phyloP scores from a whole-genome alignment of 2,329 filamentous ascomycete species.

The Stagonosporopsis vannaccii region DNA sequence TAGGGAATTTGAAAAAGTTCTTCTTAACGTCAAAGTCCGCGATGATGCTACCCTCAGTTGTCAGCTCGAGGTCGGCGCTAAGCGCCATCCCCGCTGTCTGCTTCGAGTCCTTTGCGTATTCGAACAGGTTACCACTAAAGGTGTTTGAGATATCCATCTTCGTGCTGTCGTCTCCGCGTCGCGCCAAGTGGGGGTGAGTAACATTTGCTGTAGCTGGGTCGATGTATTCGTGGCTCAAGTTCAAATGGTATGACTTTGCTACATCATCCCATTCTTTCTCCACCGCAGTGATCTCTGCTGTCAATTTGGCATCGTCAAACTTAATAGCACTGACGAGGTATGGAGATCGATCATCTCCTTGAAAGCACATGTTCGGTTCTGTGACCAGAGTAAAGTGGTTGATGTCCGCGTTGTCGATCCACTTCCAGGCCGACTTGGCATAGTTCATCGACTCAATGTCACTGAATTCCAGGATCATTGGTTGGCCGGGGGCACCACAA shows the following conservation, averaged over 20 bases:
- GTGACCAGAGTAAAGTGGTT: conserved; percentile 35
- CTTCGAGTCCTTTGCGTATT: conserved; percentile 27
- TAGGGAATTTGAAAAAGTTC: conserved; percentile 17
- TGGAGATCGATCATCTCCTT: conserved; percentile 33
- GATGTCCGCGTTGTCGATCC: conserved; percentile 30
- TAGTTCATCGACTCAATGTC: conserved; percentile 22
- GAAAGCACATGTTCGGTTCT: conserved; percentile 32
- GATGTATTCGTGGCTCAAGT: conserved; percentile 26
- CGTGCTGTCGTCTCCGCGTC: conserved; percentile 17
- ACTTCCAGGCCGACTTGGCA: conserved; percentile 32
- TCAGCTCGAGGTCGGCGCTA: conserved; percentile 27
- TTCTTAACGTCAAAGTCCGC: conserved; percentile 29
- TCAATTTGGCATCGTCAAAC: conserved; percentile 27
- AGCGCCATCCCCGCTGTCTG: conserved; percentile 28
- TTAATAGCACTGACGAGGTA: conserved; percentile 30
- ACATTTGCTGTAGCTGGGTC: conserved; percentile 24
- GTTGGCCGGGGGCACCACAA: conserved; percentile 23
- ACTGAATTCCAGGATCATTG: conserved; percentile 26
- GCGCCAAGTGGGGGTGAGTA: conserved; percentile 30
- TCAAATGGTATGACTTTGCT: conserved; percentile 23
- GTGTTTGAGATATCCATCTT: conserved; percentile 26
- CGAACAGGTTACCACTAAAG: conserved; percentile 27
- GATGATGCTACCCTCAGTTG: conserved; percentile 27
- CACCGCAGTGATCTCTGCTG: conserved; percentile 24
- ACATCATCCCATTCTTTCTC: conserved; percentile 31